Percentiles rank a stretch among this genome's conserved stretches.
phyloP scores from a whole-genome alignment of 2,329 filamentous ascomycete genomes.

The Incumbomyces delicatus region DNA sequence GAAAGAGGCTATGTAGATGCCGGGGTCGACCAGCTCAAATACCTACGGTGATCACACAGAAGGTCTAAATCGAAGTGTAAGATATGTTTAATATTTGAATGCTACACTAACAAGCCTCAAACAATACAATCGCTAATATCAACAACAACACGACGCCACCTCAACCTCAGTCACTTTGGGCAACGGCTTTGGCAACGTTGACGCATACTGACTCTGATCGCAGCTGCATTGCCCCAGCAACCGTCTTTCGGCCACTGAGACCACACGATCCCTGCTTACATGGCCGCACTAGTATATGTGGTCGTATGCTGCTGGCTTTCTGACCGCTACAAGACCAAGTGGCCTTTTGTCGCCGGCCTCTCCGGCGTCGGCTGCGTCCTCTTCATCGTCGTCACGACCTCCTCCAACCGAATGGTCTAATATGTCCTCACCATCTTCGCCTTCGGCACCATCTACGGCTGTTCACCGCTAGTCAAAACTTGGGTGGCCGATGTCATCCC shows the following conservation, averaged over 20 bases:
- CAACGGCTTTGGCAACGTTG: not conserved
- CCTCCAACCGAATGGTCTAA: conserved; percentile 48
- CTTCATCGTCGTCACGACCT: conserved; percentile 59
- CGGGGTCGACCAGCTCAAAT: no score
- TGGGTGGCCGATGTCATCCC: conserved; percentile 72
- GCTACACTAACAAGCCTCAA: no score
- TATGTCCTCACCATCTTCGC: conserved; percentile 55
- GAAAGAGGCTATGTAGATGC: no score
- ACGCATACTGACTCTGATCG: not conserved
- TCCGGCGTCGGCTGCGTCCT: conserved; percentile 53
- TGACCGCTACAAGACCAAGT: conserved; percentile 18
- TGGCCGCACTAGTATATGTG: conserved; percentile 21
- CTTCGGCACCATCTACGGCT: conserved; percentile 20
- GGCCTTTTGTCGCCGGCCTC: conserved; percentile 22
- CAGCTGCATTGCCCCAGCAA: not conserved
- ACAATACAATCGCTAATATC: no score
- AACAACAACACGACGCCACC: not conserved
- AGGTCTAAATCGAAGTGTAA: no score
- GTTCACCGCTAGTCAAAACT: conserved; percentile 50
- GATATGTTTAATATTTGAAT: no score
- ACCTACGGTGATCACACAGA: no score
- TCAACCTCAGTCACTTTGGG: not conserved
- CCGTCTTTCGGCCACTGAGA: conserved; percentile 11
- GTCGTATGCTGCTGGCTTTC: conserved; percentile 21
- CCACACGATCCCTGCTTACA: conserved; percentile 23